These are phyloP conservation scores for Xerocomus minutiporus DNA, from an alignment of 1,284 basidiomycete genomes.

Conservation along the genomic window DNA sequence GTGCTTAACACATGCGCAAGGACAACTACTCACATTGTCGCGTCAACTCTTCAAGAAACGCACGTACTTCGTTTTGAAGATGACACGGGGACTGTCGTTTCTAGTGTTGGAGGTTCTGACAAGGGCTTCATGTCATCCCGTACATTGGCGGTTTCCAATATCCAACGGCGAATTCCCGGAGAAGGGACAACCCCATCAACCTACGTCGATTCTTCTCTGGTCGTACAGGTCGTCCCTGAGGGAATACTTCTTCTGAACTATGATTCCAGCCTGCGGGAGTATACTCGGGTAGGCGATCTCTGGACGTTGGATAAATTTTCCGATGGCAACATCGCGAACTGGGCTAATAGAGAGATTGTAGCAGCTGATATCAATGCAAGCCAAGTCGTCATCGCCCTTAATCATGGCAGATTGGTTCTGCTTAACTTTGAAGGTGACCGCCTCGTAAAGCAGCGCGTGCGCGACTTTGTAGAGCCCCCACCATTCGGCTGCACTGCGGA, in stretches of 20 bases:
- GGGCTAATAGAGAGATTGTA: slow-evolving; percentile 50
- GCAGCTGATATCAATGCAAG: slow-evolving; percentile 62
- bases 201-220: slow-evolving; percentile 51
- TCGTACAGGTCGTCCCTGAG: slow-evolving; percentile 69
- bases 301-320: slow-evolving; percentile 33
- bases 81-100: slow-evolving; percentile 30
- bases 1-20: slow-evolving; percentile 29
- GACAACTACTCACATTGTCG: slow-evolving; percentile 51
- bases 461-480: slow-evolving; percentile 19
- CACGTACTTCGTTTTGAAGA: slow-evolving; percentile 50
- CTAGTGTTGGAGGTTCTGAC: slow-evolving; percentile 33
- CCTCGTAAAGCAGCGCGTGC: slow-evolving; percentile 33
- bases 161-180: slow-evolving; percentile 37
- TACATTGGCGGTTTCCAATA: slow-evolving; percentile 66
- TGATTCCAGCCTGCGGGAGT: slow-evolving; percentile 37
- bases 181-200: slow-evolving; percentile 28
- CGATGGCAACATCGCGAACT: slow-evolving; percentile 16
- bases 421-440: slow-evolving; percentile 46
- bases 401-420: slow-evolving; percentile 51
- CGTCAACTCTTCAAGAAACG: slow-evolving; percentile 53
- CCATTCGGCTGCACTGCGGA: slow-evolving; percentile 35
- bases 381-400: slow-evolving; percentile 64
- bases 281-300: slow-evolving; percentile 31
- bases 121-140: slow-evolving; percentile 46
- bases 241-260: slow-evolving; percentile 54